Conservation (phyloP, 768 basidiomycete species). For the Cystofilobasidium ferigula region DNA sequence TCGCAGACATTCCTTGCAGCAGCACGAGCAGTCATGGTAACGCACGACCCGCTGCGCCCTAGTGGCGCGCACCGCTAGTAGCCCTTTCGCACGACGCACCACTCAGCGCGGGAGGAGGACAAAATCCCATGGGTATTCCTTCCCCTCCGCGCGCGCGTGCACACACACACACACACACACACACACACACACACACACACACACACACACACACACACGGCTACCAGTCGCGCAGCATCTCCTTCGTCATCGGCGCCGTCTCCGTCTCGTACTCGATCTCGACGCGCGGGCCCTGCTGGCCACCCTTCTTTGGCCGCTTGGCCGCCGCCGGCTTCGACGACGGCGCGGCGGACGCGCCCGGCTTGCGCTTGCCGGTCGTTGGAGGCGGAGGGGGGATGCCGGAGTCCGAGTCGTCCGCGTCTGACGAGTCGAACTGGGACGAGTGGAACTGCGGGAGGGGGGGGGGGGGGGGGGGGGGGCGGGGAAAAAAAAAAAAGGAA, state of each 20-base stretch:
- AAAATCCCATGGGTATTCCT: too few species aligned
- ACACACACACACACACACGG: too few species aligned
- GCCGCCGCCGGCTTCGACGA: slow-evolving; percentile 40
- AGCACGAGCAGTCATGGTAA: too few species aligned
- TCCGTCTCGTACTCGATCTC: slow-evolving; percentile 81
- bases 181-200: too few species aligned
- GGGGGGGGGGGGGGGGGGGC: background rate
- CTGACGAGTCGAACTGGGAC: slow-evolving; percentile 33
- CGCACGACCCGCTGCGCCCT: too few species aligned
- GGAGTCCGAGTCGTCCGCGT: slow-evolving; percentile 40
- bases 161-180: too few species aligned
- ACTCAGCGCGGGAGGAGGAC: too few species aligned
- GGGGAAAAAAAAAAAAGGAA: slow-evolving; percentile 24
- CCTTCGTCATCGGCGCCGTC: slow-evolving; percentile 46
- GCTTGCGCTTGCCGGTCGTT: slow-evolving; percentile 60
- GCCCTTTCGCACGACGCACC: too few species aligned
- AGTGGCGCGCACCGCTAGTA: too few species aligned
- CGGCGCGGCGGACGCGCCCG: slow-evolving; percentile 38
- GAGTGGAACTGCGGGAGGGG: slow-evolving; percentile 31
- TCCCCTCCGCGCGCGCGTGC: too few species aligned
- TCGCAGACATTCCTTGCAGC: too few species aligned
- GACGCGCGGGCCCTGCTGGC: slow-evolving; percentile 63
- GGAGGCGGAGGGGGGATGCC: slow-evolving; percentile 36
- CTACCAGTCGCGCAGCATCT: slow-evolving; percentile 40
- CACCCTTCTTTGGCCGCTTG: slow-evolving; percentile 51